Evolutionary conservation across 2,329 filamentous ascomycete species (phyloP).

Genomic region (Colletotrichum lini): DNA sequence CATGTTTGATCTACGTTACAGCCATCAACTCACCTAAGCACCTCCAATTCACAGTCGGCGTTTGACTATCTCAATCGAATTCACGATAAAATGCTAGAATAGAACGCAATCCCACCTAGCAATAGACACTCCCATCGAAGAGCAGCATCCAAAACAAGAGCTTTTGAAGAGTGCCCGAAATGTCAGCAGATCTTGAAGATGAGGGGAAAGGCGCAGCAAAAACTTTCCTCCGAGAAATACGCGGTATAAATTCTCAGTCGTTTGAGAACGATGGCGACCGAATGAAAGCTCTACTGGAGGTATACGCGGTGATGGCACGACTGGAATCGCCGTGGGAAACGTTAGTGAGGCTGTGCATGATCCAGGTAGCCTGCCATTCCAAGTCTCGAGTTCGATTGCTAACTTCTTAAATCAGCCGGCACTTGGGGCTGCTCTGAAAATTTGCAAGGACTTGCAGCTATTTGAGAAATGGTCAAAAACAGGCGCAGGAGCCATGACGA

Average conservation of each 20-base stretch:
- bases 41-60: neutral
- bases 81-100: neutral
- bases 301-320: slow-evolving; percentile 18
- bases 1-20: slow-evolving; percentile 1
- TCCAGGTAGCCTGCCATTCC: neutral
- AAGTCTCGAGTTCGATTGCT: neutral
- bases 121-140: neutral
- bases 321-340: slow-evolving; percentile 33
- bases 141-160: neutral
- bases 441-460: slow-evolving; percentile 1
- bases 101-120: neutral
- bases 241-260: neutral
- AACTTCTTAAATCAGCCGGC: neutral
- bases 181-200: neutral
- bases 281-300: slow-evolving; percentile 3
- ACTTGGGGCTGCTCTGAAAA: slow-evolving; percentile 13
- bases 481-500: slow-evolving; percentile 3
- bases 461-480: slow-evolving; percentile 18
- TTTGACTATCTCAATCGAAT: neutral
- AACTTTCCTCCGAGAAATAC: neutral
- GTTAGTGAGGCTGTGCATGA: slow-evolving; percentile 17
- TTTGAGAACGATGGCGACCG: slow-evolving; percentile 18
- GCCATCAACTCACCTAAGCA: neutral
- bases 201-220: neutral
- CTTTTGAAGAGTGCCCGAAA: neutral